These are phyloP conservation scores for Rhododendron ferrugineum DNA, from an alignment of 148 eudicot species.

Conservation along the genomic window DNA sequence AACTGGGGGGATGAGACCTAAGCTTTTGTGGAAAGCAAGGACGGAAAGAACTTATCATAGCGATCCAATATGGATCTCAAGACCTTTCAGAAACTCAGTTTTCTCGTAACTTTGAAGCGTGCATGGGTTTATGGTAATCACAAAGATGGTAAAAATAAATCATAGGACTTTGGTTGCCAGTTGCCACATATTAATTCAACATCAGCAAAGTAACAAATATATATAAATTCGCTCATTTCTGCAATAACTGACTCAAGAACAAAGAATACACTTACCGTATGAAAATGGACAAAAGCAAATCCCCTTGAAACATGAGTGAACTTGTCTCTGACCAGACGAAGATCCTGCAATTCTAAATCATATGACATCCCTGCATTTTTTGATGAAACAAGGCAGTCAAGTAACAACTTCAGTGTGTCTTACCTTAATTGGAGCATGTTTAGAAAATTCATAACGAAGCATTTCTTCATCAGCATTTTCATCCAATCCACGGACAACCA, in stretches of 20 bases:
- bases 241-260: not conserved
- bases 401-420: conserved; percentile 10
- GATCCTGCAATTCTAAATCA: conserved; percentile 56
- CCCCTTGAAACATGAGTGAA: conserved; percentile 97
- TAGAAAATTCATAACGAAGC: conserved; percentile 98
- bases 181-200: not conserved
- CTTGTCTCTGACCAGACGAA: conserved; percentile 96
- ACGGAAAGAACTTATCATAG: not conserved
- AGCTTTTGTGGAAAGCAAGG: not conserved
- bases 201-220: not conserved
- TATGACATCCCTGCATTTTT: not conserved
- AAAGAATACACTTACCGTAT: conserved; percentile 48
- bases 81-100: not conserved
- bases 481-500: conserved; percentile 98
- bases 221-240: not conserved
- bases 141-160: not conserved
- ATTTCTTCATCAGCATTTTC: conserved; percentile 99
- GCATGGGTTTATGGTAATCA: not conserved
- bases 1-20: not conserved
- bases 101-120: not conserved
- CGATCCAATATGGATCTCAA: not conserved
- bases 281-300: conserved; percentile 88
- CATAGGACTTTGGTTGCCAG: not conserved
- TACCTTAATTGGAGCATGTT: conserved; percentile 97
- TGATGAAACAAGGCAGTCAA: not conserved